Base-by-base conservation (phyloP, 2,329 filamentous ascomycete species). In the Trichoderma simmonsii region DNA sequence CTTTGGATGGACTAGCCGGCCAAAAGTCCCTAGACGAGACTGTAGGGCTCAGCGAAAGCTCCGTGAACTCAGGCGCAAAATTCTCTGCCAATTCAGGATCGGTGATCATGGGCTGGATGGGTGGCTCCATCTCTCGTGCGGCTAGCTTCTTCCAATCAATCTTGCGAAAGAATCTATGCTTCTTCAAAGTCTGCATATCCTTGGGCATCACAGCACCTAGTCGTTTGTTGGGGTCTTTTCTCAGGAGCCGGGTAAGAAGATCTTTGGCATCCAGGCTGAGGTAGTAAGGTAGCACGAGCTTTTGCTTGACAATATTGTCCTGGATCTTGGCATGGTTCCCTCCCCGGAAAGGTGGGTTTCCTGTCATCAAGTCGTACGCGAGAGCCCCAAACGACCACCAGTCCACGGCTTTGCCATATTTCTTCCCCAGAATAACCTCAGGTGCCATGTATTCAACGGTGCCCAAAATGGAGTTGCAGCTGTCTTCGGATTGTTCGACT, bases 381-480 rank as follows among this genome's bases (percentile, higher is more conserved):
- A 99, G 88, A 3, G 95, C 95, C 43, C 97, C 96, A 61, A 99
- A 91, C 5, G 95, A 97, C 96, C 96, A 99, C 95, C 95, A 99
- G 83, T 99, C 96, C 21, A 98, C 97, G 1, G 94, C 91, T 81
- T 95, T 95, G 78, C 95, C 95, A 81, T 99, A 99, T 75, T 93
- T 91, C 75, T 93, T 91, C 73, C 94, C 95, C 74, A 91, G 88
- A 73, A 99, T 90, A 66, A 99, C 93, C 83, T 99, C 96, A 1
- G 96, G 96, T 0, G 96, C 97, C 96, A 99, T 99, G 87, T 99
- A 99, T 81, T 98, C 96, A 72, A 98, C 92, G 0, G 96, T 99
- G 65, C 96, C 96, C 11, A 98, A 89, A 75, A 98, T 92, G 56
- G 94, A 97, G 82, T 94, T 93, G 86, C 95, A 98, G 70, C 81